These are phyloP conservation scores for Neurospora tetraspora DNA, from an alignment of 495 filamentous ascomycete genomes.

Conservation along the genomic window DNA sequence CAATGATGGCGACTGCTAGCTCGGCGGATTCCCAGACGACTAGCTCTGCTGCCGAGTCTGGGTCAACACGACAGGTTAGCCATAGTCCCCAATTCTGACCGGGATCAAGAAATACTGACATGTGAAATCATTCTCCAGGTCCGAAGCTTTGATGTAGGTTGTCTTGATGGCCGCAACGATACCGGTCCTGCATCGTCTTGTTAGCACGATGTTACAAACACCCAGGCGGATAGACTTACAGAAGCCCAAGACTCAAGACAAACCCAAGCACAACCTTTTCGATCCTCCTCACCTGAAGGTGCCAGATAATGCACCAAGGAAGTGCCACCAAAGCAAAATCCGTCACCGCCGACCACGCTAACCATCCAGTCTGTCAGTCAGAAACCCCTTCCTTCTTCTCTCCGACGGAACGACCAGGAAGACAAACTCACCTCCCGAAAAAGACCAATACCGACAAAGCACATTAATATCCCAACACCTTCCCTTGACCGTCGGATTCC, in stretches of 20 bases:
- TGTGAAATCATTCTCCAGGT: not conserved
- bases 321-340: conserved; percentile 8
- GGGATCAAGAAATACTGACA: not conserved
- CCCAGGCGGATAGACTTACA: conserved; percentile 3
- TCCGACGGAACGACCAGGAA: not conserved
- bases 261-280: conserved; percentile 17
- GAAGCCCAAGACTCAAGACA: conserved; percentile 18
- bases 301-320: conserved; percentile 21
- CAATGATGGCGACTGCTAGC: conserved; percentile 6
- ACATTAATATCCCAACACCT: not conserved
- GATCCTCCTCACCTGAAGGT: conserved; percentile 10
- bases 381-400: too few relatives aligned
- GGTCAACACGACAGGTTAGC: not conserved
- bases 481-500: not conserved
- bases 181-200: not conserved
- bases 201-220: not conserved
- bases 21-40: conserved; percentile 7
- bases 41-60: conserved; percentile 1
- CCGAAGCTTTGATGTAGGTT: not conserved
- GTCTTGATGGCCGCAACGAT: conserved; percentile 1
- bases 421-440: not conserved
- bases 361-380: not conserved
- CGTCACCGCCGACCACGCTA: conserved; percentile 5
- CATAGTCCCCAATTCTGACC: not conserved
- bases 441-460: not conserved